phyloP scores from a whole-genome alignment of 2,329 filamentous ascomycete genomes.

The Hypoxylon sp. region DNA sequence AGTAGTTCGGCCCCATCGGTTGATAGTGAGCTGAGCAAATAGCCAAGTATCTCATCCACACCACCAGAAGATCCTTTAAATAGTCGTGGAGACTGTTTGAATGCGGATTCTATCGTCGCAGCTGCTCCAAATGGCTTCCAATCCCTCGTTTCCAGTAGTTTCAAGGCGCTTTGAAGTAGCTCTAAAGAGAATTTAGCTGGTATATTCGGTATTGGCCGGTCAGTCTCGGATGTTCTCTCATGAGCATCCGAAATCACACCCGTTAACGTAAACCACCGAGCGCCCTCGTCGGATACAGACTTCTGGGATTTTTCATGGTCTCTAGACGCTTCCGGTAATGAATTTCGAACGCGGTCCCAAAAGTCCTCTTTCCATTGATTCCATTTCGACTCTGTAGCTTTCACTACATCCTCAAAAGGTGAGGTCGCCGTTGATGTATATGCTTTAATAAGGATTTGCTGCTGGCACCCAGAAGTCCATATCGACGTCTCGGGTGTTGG shows the following conservation, averaged over 20 bases:
- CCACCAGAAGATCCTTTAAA: slow-evolving; percentile 47
- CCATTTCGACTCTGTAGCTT: slow-evolving; percentile 68
- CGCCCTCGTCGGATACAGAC: slow-evolving; percentile 69
- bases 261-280: slow-evolving; percentile 71
- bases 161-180: slow-evolving; percentile 49
- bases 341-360: slow-evolving; percentile 73
- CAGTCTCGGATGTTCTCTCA: slow-evolving; percentile 38
- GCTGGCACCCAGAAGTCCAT: slow-evolving; percentile 48
- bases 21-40: slow-evolving; percentile 60
- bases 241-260: slow-evolving; percentile 54
- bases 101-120: slow-evolving; percentile 53
- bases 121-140: slow-evolving; percentile 67
- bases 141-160: slow-evolving; percentile 59
- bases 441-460: slow-evolving; percentile 55
- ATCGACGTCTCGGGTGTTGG: slow-evolving; percentile 52
- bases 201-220: slow-evolving; percentile 44
- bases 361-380: slow-evolving; percentile 66
- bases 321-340: slow-evolving; percentile 82
- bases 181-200: slow-evolving; percentile 45
- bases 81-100: slow-evolving; percentile 53
- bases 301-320: slow-evolving; percentile 78
- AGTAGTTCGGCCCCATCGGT: slow-evolving; percentile 67
- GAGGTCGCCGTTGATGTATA: slow-evolving; percentile 56
- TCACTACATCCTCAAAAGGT: slow-evolving; percentile 53
- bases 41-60: slow-evolving; percentile 50